Conservation (phyloP, 345 rosid genomes). For the Pugionium cornutum region DNA sequence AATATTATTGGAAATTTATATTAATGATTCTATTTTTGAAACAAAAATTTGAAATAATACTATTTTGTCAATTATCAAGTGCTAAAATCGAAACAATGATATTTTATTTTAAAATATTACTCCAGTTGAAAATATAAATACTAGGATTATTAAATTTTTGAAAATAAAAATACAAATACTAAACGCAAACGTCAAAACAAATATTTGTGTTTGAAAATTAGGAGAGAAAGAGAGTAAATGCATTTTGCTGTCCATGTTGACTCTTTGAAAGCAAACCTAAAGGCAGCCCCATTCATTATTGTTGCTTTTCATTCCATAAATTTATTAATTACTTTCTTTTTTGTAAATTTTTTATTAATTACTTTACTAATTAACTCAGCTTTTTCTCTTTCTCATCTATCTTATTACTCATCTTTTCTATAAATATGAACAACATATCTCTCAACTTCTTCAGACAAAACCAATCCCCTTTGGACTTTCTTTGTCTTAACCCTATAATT, state of each 20-base stretch:
- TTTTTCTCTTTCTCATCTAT: background rate
- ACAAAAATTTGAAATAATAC: too few species aligned
- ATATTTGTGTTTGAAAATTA: constrained; percentile 35
- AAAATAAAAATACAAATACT: background rate
- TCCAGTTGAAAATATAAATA: too few species aligned
- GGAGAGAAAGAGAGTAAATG: constrained; percentile 59
- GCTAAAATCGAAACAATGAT: too few species aligned
- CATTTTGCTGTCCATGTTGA: constrained; percentile 61
- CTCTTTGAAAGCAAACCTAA: constrained; percentile 43
- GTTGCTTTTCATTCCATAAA: constrained; percentile 37
- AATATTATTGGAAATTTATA: too few species aligned
- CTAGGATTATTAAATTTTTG: too few species aligned
- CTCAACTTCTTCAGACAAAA: constrained; percentile 29
- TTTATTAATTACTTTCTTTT: background rate
- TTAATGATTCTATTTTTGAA: too few species aligned
- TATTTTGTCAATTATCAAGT: too few species aligned
- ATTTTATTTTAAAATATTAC: too few species aligned
- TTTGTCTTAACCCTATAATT: constrained; percentile 20
- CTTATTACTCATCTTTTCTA: constrained; percentile 31
- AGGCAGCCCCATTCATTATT: constrained; percentile 1
- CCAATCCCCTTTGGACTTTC: constrained; percentile 3
- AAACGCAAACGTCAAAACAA: constrained; percentile 19
- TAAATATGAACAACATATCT: constrained; percentile 41
- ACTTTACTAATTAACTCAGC: constrained; percentile 17
- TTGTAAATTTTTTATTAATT: constrained; percentile 3